Conservation (phyloP, 2,329 filamentous ascomycete genomes). For the Scedosporium dehoogii region DNA sequence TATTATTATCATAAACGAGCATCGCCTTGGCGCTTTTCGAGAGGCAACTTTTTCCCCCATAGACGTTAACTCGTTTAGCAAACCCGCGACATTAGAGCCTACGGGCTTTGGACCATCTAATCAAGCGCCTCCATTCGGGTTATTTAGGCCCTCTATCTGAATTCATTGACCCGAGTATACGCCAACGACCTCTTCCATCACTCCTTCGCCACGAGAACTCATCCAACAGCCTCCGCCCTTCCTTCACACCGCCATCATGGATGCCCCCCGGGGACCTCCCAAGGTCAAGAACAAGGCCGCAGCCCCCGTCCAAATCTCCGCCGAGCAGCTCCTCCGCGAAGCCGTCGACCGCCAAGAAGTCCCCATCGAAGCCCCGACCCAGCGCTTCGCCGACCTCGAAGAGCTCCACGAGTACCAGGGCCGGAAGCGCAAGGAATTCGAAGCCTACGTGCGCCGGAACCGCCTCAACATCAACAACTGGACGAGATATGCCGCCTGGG, state of each 20-base stretch:
- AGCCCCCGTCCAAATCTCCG: conserved; percentile 83
- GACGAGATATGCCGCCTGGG: conserved; percentile 96
- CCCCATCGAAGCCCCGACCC: conserved; percentile 77
- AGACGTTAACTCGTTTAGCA: too few relatives aligned
- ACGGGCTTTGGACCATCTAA: too few relatives aligned
- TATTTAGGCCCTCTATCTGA: too few relatives aligned
- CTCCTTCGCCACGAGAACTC: neutral
- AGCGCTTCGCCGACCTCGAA: conserved; percentile 91
- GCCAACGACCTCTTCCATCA: neutral
- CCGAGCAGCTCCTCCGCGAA: conserved; percentile 93
- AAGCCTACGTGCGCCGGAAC: conserved; percentile 95
- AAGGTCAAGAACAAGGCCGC: conserved; percentile 98
- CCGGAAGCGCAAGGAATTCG: conserved; percentile 90
- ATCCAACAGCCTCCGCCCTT: conserved; percentile 3
- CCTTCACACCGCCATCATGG: conserved; percentile 49
- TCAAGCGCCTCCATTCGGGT: too few relatives aligned
- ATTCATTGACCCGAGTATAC: too few relatives aligned
- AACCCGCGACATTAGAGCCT: too few relatives aligned
- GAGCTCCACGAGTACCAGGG: conserved; percentile 97
- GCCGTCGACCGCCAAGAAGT: conserved; percentile 94
- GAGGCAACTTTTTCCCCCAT: too few relatives aligned
- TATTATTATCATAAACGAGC: too few relatives aligned
- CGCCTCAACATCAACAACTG: conserved; percentile 96
- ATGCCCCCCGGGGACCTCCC: conserved; percentile 81
- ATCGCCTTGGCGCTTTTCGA: too few relatives aligned